phyloP scores from a whole-genome alignment of 2,329 filamentous ascomycete genomes.

The Clonostachys solani region DNA sequence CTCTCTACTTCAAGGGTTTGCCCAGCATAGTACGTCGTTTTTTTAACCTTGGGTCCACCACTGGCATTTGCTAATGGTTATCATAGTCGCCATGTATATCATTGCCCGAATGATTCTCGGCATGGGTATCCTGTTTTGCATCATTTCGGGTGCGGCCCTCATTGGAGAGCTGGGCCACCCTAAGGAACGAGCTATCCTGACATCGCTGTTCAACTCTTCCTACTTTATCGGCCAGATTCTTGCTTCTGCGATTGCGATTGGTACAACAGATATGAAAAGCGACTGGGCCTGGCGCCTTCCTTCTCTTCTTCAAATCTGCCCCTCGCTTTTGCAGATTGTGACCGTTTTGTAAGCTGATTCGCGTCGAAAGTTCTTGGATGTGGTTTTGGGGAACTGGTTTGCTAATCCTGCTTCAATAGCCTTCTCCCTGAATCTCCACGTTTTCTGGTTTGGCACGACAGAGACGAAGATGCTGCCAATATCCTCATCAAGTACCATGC shows the following conservation, averaged over 20 bases:
- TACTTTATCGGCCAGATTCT: constrained; percentile 50
- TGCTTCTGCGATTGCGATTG: constrained; percentile 42
- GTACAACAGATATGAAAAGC: constrained; percentile 27
- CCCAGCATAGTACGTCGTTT: constrained; percentile 32
- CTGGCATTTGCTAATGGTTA: background rate
- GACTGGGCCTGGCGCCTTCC: constrained; percentile 31
- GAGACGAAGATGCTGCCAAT: constrained; percentile 48
- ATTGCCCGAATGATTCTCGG: constrained; percentile 56
- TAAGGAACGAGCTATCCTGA: constrained; percentile 55
- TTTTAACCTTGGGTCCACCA: background rate
- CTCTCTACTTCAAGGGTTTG: constrained; percentile 37
- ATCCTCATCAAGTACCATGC: constrained; percentile 57
- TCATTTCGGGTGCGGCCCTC: constrained; percentile 52
- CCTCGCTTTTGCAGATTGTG: constrained; percentile 28
- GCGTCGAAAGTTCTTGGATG: no score
- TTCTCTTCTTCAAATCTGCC: constrained; percentile 36
- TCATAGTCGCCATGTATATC: constrained; percentile 52
- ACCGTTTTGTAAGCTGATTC: constrained; percentile 27
- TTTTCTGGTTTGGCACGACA: constrained; percentile 52
- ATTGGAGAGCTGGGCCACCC: constrained; percentile 58
- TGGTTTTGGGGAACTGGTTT: no score
- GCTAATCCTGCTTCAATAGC: background rate
- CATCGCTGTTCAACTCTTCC: constrained; percentile 54
- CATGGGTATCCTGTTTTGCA: constrained; percentile 56
- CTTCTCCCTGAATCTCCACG: constrained; percentile 61